Evolutionary conservation across 306 rosid genomes (phyloP).

Genomic region (Cajanus cajan): DNA sequence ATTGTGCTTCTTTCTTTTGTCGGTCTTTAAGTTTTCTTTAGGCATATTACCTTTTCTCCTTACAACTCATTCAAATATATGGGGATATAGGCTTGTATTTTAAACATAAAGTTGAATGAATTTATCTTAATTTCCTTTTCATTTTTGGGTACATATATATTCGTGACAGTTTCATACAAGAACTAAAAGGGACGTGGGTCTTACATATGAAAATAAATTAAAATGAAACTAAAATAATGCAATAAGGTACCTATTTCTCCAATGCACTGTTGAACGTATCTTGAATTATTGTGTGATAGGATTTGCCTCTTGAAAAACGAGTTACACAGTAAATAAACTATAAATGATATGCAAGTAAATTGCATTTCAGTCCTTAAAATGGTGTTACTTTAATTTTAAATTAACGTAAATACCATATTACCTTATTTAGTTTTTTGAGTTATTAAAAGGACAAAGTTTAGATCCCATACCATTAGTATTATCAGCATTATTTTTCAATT

Average conservation of each 20-base stretch:
- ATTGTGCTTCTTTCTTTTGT: not conserved
- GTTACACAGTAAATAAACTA: not conserved
- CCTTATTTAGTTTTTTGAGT: not conserved
- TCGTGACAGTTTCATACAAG: not conserved
- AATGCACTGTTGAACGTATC: not conserved
- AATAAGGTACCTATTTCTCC: not conserved
- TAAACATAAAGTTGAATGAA: not conserved
- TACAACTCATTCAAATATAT: constrained; percentile 9
- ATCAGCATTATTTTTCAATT: no score
- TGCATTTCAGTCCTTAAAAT: not conserved
- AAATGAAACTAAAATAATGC: not conserved
- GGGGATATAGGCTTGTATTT: not conserved
- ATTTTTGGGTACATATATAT: not conserved
- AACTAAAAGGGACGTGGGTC: not conserved
- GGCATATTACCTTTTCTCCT: not conserved
- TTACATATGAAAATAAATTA: not conserved
- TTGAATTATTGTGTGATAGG: not conserved
- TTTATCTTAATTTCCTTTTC: not conserved
- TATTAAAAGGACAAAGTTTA: not conserved
- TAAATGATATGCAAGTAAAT: not conserved
- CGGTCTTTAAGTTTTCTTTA: not conserved
- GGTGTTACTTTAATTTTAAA: not conserved
- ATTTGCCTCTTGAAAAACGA: not conserved
- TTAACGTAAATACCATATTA: not conserved
- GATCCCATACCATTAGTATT: no score